Base-by-base conservation (phyloP, 2,329 filamentous ascomycete genomes). In the Ophiostoma quercus region DNA sequence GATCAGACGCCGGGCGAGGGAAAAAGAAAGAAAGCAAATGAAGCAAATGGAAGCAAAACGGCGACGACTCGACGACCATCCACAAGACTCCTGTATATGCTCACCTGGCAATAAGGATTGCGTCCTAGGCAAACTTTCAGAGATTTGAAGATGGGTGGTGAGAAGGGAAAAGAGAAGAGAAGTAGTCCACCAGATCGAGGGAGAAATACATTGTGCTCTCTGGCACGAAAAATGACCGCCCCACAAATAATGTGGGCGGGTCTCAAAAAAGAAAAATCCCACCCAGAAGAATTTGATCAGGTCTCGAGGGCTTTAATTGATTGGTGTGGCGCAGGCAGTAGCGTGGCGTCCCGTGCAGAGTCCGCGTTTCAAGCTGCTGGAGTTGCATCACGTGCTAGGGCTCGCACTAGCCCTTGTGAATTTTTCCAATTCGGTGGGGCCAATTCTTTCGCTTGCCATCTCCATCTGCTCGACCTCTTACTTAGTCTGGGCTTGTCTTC, bases 41-140 rank as follows among this genome's bases (percentile, higher is more conserved):
- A 34, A 34, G 34, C 34, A 34, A 34, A 34, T 34, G 3, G 5
- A 34, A 34, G 34, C 34, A 39, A 47, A 69, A 62, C 82, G 80
- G 41, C 12, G 29, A 66, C 43, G 32, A 67, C 69, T 71, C 66
- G 43, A 62, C 68, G 41, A 54, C 39, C 71, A 60, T 65, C 65
- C 71, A 65, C 62, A 66, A 69, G 60, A 67, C 71, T 74, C 73
- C 72, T 37, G 71, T 67, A 72, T 25, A 70, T 71, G 73, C 74
- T 71, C 72, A 75, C 74, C 74, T 75, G 71, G 74, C 74, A 74
- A 75, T 74, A 73, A 22, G 57, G 67, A 74, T 75, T 74, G 74
- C 74, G 74, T 75, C 74, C 74, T 75, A 73, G 72, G 74, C 73
- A 74, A 75, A 71, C 41, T 72, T 72, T 72, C 72, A 74, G 73